Percentiles rank a stretch among this genome's conserved stretches.
Evolutionary conservation across 106 monocot genomes (phyloP).

Genomic region (Dendrobium officinale): DNA sequence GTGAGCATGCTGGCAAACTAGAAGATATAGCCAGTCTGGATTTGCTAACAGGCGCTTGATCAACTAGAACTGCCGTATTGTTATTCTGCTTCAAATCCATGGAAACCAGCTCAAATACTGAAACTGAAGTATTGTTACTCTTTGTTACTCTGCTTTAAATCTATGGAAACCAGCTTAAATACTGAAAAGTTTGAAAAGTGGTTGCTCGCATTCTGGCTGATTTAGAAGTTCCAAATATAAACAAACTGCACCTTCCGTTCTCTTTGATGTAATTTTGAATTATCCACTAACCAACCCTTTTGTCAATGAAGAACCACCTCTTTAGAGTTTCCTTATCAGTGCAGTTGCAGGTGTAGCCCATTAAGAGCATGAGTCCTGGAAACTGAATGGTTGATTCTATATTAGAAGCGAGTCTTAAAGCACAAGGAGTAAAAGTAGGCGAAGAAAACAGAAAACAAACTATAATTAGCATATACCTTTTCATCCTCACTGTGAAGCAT

Average conservation of each 20-base stretch:
- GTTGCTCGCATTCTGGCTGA: too few relatives aligned
- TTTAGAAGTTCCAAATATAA: neutral
- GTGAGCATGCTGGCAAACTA: constrained; percentile 30
- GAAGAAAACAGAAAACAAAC: neutral
- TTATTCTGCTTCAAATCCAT: constrained; percentile 69
- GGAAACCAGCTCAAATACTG: neutral
- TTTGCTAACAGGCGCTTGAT: constrained; percentile 46
- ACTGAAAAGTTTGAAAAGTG: too few relatives aligned
- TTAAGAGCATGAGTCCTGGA: constrained; percentile 33
- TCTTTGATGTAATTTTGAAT: too few relatives aligned
- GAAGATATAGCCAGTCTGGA: constrained; percentile 41
- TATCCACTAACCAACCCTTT: constrained; percentile 53
- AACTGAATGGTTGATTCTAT: constrained; percentile 19
- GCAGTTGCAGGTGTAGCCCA: constrained; percentile 54
- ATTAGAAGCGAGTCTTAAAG: too few relatives aligned
- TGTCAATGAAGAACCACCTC: constrained; percentile 96
- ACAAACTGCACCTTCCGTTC: neutral
- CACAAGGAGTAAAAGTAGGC: neutral
- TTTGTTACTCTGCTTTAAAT: too few relatives aligned
- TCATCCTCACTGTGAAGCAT: constrained; percentile 18
- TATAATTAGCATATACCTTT: constrained; percentile 13
- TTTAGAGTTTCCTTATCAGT: constrained; percentile 81
- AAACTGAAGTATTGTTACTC: too few relatives aligned
- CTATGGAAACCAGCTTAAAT: too few relatives aligned
- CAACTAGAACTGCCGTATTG: constrained; percentile 60